Percentiles rank a stretch among this genome's conserved stretches.
Conservation (phyloP, 176 grass and related monocot species). For the Oryza coarctata region DNA sequence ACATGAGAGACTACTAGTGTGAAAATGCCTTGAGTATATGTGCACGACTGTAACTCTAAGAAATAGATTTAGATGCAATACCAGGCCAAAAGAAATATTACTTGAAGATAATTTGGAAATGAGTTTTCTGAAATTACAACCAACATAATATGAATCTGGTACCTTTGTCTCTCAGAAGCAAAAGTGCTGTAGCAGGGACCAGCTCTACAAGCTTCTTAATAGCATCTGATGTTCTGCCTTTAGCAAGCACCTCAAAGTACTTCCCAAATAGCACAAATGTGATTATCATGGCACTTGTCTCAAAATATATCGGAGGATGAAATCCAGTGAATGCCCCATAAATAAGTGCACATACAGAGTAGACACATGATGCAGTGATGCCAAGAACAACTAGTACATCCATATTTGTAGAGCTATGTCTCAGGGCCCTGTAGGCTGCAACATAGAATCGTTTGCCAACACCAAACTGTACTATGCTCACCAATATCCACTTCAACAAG, state of each 20-base stretch:
- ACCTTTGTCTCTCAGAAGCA: conserved; percentile 74
- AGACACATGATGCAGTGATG: conserved; percentile 72
- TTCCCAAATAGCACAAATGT: conserved; percentile 86
- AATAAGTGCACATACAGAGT: conserved; percentile 74
- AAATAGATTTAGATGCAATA: conserved; percentile 6
- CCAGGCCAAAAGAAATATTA: neutral
- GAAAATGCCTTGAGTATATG: conserved; percentile 17
- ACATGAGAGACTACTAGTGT: neutral
- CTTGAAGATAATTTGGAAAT: conserved; percentile 7
- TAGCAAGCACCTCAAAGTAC: conserved; percentile 79
- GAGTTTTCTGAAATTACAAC: neutral
- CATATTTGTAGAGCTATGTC: conserved; percentile 85
- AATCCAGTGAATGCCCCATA: conserved; percentile 64
- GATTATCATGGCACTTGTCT: conserved; percentile 89
- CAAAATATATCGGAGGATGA: conserved; percentile 71
- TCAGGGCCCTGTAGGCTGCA: conserved; percentile 71
- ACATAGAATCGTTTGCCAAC: conserved; percentile 83
- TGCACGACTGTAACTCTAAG: conserved; percentile 15
- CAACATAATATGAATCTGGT: conserved; percentile 1
- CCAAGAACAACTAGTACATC: conserved; percentile 83
- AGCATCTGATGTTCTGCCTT: conserved; percentile 83
- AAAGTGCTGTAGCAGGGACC: conserved; percentile 64
- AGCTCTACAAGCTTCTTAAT: conserved; percentile 89
- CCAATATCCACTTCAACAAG: conserved; percentile 74
- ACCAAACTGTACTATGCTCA: conserved; percentile 80